Evolutionary conservation across 805 yeast species (phyloP).

Genomic region (Lipomyces orientalis): DNA sequence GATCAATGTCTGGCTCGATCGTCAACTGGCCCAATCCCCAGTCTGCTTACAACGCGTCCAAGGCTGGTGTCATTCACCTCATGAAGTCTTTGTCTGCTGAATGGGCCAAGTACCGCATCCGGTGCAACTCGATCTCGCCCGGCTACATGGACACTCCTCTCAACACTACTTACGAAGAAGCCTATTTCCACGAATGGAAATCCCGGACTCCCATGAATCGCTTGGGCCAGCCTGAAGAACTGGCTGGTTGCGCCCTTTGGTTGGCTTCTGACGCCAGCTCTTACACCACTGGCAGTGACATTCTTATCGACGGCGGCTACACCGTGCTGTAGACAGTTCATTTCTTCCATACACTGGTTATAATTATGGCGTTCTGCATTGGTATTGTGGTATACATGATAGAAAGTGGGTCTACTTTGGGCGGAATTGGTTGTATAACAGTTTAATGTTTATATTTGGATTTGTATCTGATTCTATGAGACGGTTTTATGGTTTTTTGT

Average conservation of each 20-base stretch:
- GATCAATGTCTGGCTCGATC: slow-evolving; percentile 73
- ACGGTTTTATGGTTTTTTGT: too few species aligned
- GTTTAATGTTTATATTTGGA: neutral
- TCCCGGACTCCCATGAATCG: slow-evolving; percentile 68
- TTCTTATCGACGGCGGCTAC: slow-evolving; percentile 69
- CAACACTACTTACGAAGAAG: slow-evolving; percentile 60
- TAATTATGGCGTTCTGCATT: slow-evolving; percentile 2
- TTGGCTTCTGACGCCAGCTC: slow-evolving; percentile 61
- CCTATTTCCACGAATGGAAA: slow-evolving; percentile 62
- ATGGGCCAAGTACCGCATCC: slow-evolving; percentile 71
- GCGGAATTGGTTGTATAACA: neutral
- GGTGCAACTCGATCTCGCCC: slow-evolving; percentile 71
- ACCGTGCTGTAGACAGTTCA: slow-evolving; percentile 39
- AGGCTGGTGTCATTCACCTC: slow-evolving; percentile 73
- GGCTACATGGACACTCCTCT: slow-evolving; percentile 75
- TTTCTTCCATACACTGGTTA: neutral
- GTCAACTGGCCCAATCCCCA: slow-evolving; percentile 78
- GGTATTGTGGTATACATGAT: neutral
- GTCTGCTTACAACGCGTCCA: slow-evolving; percentile 71
- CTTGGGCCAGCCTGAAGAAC: slow-evolving; percentile 71
- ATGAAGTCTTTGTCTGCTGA: slow-evolving; percentile 72
- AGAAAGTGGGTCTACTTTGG: neutral
- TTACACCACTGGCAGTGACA: slow-evolving; percentile 70
- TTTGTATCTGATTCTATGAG: neutral
- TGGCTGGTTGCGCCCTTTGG: slow-evolving; percentile 69